A percentile compares a stretch with the other conserved stretches of the same genome.
phyloP scores from a whole-genome alignment of 2,329 filamentous ascomycete genomes.

The Colletotrichum paranaense region DNA sequence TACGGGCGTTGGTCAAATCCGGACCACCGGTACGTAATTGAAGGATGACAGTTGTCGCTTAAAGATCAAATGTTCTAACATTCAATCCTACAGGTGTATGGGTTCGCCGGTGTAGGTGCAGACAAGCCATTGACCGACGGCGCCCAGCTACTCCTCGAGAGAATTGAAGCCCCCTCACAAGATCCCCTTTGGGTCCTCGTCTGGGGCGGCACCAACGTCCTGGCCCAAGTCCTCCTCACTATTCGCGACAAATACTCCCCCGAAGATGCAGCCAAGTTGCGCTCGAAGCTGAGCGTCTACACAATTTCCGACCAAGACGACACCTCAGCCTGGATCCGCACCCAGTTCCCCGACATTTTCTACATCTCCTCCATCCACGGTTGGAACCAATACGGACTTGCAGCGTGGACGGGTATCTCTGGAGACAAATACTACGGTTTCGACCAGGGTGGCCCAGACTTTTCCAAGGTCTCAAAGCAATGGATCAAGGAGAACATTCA shows the following conservation, averaged over 20 bases:
- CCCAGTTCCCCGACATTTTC: slow-evolving; percentile 63
- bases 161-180: slow-evolving; percentile 41
- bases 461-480: slow-evolving; percentile 56
- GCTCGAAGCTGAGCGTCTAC: slow-evolving; percentile 60
- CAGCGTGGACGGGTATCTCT: slow-evolving; percentile 67
- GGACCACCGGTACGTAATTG: slow-evolving; percentile 46
- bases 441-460: slow-evolving; percentile 58
- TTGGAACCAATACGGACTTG: slow-evolving; percentile 65
- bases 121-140: slow-evolving; percentile 50
- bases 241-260: slow-evolving; percentile 43
- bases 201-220: slow-evolving; percentile 65
- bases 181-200: slow-evolving; percentile 62
- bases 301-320: slow-evolving; percentile 71
- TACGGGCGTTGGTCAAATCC: slow-evolving; percentile 48
- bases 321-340: slow-evolving; percentile 65
- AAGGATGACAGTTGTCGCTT: neutral
- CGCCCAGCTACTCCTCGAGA: slow-evolving; percentile 53
- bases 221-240: slow-evolving; percentile 60
- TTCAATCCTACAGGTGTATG: slow-evolving; percentile 42
- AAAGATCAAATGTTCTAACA: neutral
- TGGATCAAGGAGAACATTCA: slow-evolving; percentile 67
- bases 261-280: slow-evolving; percentile 47
- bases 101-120: slow-evolving; percentile 44
- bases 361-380: slow-evolving; percentile 67
- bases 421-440: slow-evolving; percentile 47